Base-by-base conservation (phyloP, 306 rosid species). In the Cyclanthera cordifolia region DNA sequence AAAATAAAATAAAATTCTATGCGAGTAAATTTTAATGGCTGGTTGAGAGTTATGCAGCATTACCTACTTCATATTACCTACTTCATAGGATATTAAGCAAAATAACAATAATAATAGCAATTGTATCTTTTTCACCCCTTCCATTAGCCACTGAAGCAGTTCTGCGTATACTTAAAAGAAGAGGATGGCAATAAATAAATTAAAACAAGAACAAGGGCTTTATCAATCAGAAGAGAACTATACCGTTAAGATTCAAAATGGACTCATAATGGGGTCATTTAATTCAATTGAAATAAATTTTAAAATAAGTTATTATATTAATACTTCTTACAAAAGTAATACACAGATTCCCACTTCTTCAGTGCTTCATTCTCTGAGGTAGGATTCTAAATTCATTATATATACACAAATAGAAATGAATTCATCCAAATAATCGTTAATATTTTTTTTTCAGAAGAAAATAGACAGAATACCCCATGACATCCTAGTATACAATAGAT, bases 111-210 rank as follows among this genome's bases (percentile, higher is more conserved):
- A 34, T 32, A 59, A 59, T 27, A 41, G 88, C 94, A 65, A 87
- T 76, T 30, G 96, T 93, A 69, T 90, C 99, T 82, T 86, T 89
- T 73, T 95, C 91, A 57, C 87, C 88, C 71, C 75, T 64, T 74
- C 85, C 91, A 71, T 79, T 83, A 65, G 99, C 83, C 71, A 90
- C 46, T 41, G 99, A 90, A 66, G 95, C 68, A 54, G 87, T 83
- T 85, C 87, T 87, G 70, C 94, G 82, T 67, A 80, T 76, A 74
- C 90, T 96, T 93, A 56, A 27, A 27, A 48, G 23, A 60, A 32
- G 59, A 60, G 57, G 53, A 68, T 52, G 59, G 48, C 49, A 59
- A 21, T 43, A 21, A 64, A 69, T 51, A 30, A 72, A 48, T 21
- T 53, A 53, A 76, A 57, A 28, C 32, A 19, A 77, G 76, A 70